These are phyloP conservation scores for Parachlorella kessleri DNA, from an alignment of 139 green algal genomes.

Conservation along the genomic window DNA sequence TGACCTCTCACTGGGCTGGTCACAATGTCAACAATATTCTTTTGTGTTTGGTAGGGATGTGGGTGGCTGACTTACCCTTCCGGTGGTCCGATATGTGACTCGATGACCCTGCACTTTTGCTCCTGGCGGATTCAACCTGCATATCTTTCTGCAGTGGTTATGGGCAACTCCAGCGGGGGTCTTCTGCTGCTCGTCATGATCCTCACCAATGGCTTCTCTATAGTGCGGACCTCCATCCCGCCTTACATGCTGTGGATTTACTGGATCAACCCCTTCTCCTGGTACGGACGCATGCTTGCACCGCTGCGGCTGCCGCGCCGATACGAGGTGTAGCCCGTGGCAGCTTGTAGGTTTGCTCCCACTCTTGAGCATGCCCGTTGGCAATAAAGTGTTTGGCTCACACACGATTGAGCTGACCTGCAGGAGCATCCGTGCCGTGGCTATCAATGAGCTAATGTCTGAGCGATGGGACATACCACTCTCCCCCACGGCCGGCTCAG, in stretches of 20 bases:
- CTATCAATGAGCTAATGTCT: slow-evolving; percentile 28
- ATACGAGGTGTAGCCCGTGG: too few species aligned
- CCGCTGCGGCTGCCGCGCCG: too few species aligned
- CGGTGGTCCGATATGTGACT: neutral
- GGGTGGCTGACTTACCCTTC: neutral
- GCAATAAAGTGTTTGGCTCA: neutral
- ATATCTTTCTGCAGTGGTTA: slow-evolving; percentile 26
- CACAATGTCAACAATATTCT: too few species aligned
- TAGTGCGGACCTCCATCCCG: slow-evolving; percentile 42
- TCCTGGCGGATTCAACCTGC: too few species aligned
- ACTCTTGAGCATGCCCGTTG: too few species aligned
- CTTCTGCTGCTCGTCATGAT: slow-evolving; percentile 49
- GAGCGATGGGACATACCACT: neutral
- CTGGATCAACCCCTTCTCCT: slow-evolving; percentile 1
- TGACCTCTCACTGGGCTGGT: too few species aligned
- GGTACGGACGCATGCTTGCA: too few species aligned
- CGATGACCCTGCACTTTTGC: neutral
- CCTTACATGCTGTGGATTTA: slow-evolving; percentile 14
- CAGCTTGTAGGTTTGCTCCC: too few species aligned
- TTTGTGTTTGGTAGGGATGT: too few species aligned
- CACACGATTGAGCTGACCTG: neutral
- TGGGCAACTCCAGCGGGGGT: slow-evolving; percentile 31
- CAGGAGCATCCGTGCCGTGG: neutral
- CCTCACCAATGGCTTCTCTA: slow-evolving; percentile 71
- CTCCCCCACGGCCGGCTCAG: neutral